Percentiles rank a stretch among this genome's conserved stretches.
phyloP scores from a whole-genome alignment of 495 filamentous ascomycete species.

The Rostrohypoxylon terebratum region DNA sequence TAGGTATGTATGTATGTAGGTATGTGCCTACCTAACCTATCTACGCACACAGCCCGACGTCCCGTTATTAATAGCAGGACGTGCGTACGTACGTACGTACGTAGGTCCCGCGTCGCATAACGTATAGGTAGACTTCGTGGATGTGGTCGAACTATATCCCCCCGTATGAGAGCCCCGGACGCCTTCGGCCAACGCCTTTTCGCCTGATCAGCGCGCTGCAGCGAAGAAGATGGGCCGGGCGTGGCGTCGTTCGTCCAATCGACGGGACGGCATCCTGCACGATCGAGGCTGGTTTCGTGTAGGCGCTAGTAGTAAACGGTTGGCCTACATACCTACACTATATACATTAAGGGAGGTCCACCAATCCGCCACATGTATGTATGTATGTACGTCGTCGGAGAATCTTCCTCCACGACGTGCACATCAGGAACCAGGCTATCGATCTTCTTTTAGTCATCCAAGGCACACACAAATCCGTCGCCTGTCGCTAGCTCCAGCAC shows the following conservation, averaged over 20 bases:
- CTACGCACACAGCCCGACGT: background rate
- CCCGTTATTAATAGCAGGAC: constrained; percentile 7
- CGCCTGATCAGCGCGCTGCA: background rate
- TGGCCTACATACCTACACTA: background rate
- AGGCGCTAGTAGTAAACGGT: background rate
- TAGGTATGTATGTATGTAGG: background rate
- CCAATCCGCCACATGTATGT: background rate
- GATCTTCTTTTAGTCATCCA: background rate
- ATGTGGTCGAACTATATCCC: background rate
- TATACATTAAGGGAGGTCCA: background rate
- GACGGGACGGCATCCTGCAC: background rate
- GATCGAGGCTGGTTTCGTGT: background rate
- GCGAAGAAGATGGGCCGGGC: too few relatives aligned
- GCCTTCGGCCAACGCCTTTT: background rate
- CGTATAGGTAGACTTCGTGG: background rate
- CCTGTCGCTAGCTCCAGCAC: background rate
- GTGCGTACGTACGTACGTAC: background rate
- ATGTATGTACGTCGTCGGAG: background rate
- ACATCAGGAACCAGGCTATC: background rate
- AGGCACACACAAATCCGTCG: background rate
- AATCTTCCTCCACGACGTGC: background rate
- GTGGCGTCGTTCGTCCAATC: background rate
- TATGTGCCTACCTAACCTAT: background rate
- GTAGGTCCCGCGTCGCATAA: too few relatives aligned
- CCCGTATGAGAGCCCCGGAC: background rate